Base-by-base conservation (phyloP, 1,139 yeast genomes). In the Scheffersomyces insectosa region DNA sequence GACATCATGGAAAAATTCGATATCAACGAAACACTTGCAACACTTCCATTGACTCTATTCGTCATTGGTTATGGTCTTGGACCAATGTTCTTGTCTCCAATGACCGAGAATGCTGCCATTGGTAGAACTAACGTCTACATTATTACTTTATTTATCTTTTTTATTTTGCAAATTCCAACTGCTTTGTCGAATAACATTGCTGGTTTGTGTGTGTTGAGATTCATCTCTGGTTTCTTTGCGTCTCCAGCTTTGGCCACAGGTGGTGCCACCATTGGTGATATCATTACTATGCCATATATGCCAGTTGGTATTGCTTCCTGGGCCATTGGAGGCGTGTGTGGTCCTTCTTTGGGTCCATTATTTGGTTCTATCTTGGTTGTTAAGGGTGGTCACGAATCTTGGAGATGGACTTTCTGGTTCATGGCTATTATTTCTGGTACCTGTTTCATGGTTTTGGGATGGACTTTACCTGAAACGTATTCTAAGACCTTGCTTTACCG, bases 61-160 rank as follows among this genome's bases (percentile, higher is more conserved):
- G 45, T 45, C 23, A 12, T 45, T 13, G 49, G 49, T 13, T 43
- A 43, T 29, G 49, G 49, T 27, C 12, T 41, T 14, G 49, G 49
- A 4, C 45, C 49, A 10, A 41, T 40, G 46, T 16, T 44, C 15
- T 37, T 45, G 29, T 35, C 42, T 16, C 49, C 49, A 3, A 16
- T 45, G 40, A 28, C 40, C 3, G 49, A 45, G 31, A 39, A 42
- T 14, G 40, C 48, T 8, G 63, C 63, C 27, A 72, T 80, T 41
- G 88, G 88, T 5, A 66, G 88, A 48, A 76, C 72, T 41, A 55
- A 66, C 13, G 50, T 64, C 31, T 66, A 65, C 44, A 49, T 62
- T 33, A 36, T 52, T 16, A 55, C 65, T 6, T 51, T 62, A 16
- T 52, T 62, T 32, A 36, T 64, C 4, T 63, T 56, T 41, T 49